Conservation (phyloP, 129 eudicot species). For the carrot (Daucus carota) region DNA sequence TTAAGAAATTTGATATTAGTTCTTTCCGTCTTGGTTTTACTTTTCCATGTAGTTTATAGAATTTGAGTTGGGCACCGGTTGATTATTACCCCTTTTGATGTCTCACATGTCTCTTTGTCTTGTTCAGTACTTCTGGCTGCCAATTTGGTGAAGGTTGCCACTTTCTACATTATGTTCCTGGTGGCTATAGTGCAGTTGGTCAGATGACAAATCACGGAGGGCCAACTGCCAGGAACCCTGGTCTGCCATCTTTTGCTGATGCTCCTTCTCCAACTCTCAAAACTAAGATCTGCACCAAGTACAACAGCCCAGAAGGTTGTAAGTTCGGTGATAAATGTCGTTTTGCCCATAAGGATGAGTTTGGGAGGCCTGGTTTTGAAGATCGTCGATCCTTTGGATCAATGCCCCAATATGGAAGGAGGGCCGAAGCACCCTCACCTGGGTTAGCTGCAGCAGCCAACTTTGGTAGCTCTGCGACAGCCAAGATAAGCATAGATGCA, state of each 20-base stretch:
- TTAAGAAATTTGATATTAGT: background rate
- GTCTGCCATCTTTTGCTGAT: constrained; percentile 14
- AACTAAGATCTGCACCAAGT: constrained; percentile 26
- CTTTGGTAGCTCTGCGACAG: constrained; percentile 41
- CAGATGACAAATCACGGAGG: constrained; percentile 24
- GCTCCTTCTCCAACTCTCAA: constrained; percentile 24
- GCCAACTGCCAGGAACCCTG: constrained; percentile 21
- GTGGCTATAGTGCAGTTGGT: constrained; percentile 27
- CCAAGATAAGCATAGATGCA: constrained; percentile 39
- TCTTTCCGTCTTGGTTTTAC: background rate
- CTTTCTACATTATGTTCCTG: constrained; percentile 32
- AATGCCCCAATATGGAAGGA: background rate
- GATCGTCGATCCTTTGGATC: constrained; percentile 20
- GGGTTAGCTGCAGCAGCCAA: constrained; percentile 20
- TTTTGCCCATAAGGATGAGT: constrained; percentile 35
- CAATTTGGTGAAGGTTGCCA: constrained; percentile 35
- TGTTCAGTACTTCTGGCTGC: constrained; percentile 41
- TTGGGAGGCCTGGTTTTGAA: constrained; percentile 16
- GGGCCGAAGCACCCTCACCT: constrained; percentile 13
- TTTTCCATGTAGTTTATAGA: background rate
- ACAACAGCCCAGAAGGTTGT: constrained; percentile 37
- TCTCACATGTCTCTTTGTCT: constrained; percentile 3
- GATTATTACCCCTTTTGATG: background rate
- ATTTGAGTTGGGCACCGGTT: background rate
- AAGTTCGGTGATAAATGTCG: constrained; percentile 35